Base-by-base conservation (phyloP, 2,329 filamentous ascomycete genomes). In the Cercospora beticola region DNA sequence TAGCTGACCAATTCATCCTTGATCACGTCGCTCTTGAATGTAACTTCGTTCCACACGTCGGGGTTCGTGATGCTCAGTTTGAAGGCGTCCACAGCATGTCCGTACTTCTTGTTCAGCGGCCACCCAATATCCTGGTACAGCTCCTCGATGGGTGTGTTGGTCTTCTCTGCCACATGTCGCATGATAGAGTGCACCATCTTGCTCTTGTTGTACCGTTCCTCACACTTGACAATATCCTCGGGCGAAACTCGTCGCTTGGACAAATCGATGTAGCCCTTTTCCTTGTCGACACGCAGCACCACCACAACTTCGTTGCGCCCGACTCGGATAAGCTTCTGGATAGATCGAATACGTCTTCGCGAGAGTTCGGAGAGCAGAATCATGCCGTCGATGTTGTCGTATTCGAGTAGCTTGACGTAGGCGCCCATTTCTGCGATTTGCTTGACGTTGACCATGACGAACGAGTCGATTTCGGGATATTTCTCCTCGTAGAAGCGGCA, bases 301-400 rank as follows among this genome's bases (percentile, higher is more conserved):
- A 99, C 96, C 64, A 99, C 95, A 66, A 99, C 95, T 82, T 99
- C 95, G 79, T 99, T 99, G 76, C 96, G 91, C 68, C 96, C 96
- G 71, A 99, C 95, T 74, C 95, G 90, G 78, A 99, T 99, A 74
- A 99, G 90, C 85, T 99, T 99, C 83, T 99, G 96, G 78, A 99
- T 99, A 87, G 90, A 93, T 86, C 95, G 87, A 79, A 99, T 99
- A 90, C 95, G 95, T 88, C 95, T 89, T 86, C 95, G 90, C 69
- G 96, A 99, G 73, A 99, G 88, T 83, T 99, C 95, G 77, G 93
- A 97, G 74, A 99, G 92, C 74, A 99, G 86, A 78, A 99, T 99
- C 96, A 99, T 99, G 88, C 95, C 95, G 81, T 99, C 96, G 78
- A 99, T 99, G 85, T 98, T 97, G 84, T 99, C 95, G 84, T 99